A percentile compares a stretch with the other conserved stretches of the same genome.
These are phyloP conservation scores for Fonsecaea monophora DNA, from an alignment of 2,329 filamentous ascomycete genomes.

Conservation along the genomic window DNA sequence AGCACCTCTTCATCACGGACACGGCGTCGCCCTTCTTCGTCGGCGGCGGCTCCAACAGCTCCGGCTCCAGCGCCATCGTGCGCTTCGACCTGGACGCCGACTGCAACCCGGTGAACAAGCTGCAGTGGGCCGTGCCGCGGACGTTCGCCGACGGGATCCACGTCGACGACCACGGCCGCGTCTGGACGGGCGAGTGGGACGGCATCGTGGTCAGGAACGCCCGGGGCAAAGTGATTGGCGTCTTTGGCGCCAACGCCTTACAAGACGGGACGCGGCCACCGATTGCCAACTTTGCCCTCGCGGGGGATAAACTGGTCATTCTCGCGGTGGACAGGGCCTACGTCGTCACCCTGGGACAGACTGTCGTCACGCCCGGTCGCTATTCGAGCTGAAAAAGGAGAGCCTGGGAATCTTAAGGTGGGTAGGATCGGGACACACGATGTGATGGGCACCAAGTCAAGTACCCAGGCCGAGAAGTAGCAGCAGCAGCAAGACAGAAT, in stretches of 20 bases:
- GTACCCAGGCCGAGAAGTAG: no score
- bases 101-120: neutral
- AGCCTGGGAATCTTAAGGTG: no score
- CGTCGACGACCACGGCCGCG: constrained; percentile 3
- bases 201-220: constrained; percentile 9
- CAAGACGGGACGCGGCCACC: neutral
- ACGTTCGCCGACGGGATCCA: constrained; percentile 5
- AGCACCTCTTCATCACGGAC: constrained; percentile 3
- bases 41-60: neutral
- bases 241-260: constrained; percentile 1
- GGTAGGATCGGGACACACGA: no score
- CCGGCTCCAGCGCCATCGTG: neutral
- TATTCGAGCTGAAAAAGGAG: no score
- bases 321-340: constrained; percentile 1
- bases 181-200: constrained; percentile 11
- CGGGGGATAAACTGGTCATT: constrained; percentile 1
- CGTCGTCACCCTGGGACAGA: no score
- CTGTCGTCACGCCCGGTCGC: no score
- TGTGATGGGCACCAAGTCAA: no score
- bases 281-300: constrained; percentile 5
- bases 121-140: neutral
- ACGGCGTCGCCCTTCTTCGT: constrained; percentile 1
- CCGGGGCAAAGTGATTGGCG: constrained; percentile 3
- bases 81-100: constrained; percentile 1
- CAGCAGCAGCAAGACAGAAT: no score